phyloP scores from a whole-genome alignment of 1,284 basidiomycete species.

The Fomitopsis pinicola region DNA sequence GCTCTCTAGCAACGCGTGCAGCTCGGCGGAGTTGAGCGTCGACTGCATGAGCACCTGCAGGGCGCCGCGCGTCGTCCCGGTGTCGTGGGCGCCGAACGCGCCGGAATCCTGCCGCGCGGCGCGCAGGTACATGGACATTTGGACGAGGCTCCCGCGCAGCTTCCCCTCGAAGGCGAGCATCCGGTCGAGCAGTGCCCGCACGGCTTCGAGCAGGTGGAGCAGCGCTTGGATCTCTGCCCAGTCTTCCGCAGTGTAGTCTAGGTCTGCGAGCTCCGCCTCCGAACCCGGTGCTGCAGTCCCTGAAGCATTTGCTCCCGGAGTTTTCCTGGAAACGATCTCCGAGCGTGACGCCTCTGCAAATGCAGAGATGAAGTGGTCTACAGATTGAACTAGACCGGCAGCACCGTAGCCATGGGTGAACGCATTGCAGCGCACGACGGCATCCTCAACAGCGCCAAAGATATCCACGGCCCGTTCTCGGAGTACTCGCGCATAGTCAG shows the following conservation, averaged over 20 bases:
- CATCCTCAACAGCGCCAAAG: constrained; percentile 77
- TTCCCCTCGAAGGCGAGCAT: constrained; percentile 66
- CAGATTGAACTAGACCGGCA: constrained; percentile 63
- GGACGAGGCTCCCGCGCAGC: constrained; percentile 52
- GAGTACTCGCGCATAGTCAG: constrained; percentile 62
- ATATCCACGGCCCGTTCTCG: constrained; percentile 70
- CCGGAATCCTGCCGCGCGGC: constrained; percentile 50
- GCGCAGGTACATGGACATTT: constrained; percentile 56
- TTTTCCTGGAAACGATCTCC: constrained; percentile 35
- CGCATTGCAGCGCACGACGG: constrained; percentile 63
- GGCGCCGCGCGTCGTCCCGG: constrained; percentile 65
- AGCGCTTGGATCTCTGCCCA: constrained; percentile 82
- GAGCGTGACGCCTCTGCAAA: constrained; percentile 67
- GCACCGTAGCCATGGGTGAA: constrained; percentile 89
- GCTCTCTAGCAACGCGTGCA: constrained; percentile 61
- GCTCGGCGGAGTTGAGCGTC: constrained; percentile 73
- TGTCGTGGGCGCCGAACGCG: constrained; percentile 41
- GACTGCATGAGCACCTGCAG: constrained; percentile 76
- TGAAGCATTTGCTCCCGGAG: background rate
- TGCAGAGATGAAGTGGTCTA: constrained; percentile 65
- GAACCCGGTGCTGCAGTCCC: constrained; percentile 31
- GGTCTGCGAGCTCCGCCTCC: constrained; percentile 61
- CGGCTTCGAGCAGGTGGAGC: constrained; percentile 78
- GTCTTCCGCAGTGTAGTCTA: constrained; percentile 86
- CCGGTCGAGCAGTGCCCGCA: constrained; percentile 66